Conservation (phyloP, 2,329 filamentous ascomycete genomes). For the Trichoderma gracile region DNA sequence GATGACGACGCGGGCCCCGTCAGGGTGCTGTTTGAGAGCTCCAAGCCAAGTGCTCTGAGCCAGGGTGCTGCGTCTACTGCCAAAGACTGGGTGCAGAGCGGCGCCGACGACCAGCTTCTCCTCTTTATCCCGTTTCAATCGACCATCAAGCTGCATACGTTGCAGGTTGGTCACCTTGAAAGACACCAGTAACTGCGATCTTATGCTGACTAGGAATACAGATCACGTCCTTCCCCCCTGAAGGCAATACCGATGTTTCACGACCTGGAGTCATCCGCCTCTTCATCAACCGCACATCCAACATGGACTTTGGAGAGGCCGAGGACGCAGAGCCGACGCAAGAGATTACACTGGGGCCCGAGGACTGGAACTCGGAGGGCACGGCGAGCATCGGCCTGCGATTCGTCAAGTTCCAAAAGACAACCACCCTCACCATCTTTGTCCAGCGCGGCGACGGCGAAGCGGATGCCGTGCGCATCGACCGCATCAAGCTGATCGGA, state of each 20-base stretch:
- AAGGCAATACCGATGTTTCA: constrained; percentile 72
- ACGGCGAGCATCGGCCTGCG: constrained; percentile 73
- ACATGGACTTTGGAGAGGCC: constrained; percentile 92
- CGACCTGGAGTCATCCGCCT: constrained; percentile 81
- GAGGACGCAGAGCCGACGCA: constrained; percentile 84
- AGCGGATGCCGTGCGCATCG: constrained; percentile 81
- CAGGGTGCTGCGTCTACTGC: constrained; percentile 52
- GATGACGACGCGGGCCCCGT: constrained; percentile 75
- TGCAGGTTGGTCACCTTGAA: constrained; percentile 51
- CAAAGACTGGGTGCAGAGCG: constrained; percentile 91
- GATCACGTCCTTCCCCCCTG: constrained; percentile 76
- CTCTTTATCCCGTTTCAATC: constrained; percentile 88
- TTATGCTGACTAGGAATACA: constrained; percentile 45
- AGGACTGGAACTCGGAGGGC: constrained; percentile 80
- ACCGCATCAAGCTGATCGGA: constrained; percentile 77
- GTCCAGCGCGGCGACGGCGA: constrained; percentile 83
- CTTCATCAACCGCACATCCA: constrained; percentile 85
- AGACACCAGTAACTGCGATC: not conserved
- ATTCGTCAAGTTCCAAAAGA: constrained; percentile 97
- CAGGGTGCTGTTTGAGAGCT: constrained; percentile 68
- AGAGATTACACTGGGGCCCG: constrained; percentile 68
- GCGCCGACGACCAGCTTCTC: constrained; percentile 95
- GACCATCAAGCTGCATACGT: constrained; percentile 83
- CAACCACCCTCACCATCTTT: constrained; percentile 83
- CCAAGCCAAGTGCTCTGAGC: constrained; percentile 64